Base-by-base conservation (phyloP, 305 asterid genomes). In the Lippia alba region DNA sequence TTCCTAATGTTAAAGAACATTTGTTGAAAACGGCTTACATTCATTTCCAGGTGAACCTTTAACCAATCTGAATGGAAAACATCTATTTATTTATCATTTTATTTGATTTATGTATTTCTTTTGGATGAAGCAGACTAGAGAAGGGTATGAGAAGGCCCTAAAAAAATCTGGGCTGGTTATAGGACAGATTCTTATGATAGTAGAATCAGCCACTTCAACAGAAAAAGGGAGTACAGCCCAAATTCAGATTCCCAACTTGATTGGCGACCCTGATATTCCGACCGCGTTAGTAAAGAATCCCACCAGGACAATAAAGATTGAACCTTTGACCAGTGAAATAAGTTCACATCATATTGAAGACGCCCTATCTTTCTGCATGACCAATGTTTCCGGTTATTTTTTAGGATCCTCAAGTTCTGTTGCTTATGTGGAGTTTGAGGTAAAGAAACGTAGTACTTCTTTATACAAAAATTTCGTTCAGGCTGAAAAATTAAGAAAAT, bases 401-500 rank as follows among this genome's bases (percentile, higher is more conserved):
- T 68, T 85, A 46, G 94, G 91, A 36, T 53, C 79, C 11, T 70
- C 79, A 6, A 56, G 58, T 63, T 77, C 83, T 65, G 78, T 81
- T 61, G 91, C 88, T 67, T 88, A 74, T 73, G 88, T 88, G 80
- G 94, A 88, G 72, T 83, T 88, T 64, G 88, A 84, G 84, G 94
- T 85, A 63, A 69, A 71, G 62, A 71, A 66, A 66, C 64, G 12
- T 2, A 51, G 56, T 51, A 51, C 57, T 71, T 51, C 64, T 18
- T 76, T 18, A 58, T 58, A 19, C 36, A 57, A 34, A 11, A 19
- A 30, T 49, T 75, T 20, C n/a, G n/a, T n/a, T 53, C 12, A 5
- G 41, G 41, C 41, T 36, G 41, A 36, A 63, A 39, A 53, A 58
- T 7, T 54, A 65, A 32, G 34, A 34, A 4, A 24, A 8, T 51